Evolutionary conservation across 2,329 filamentous ascomycete species (phyloP), one percentile per base, ranked within the genome.

Genomic region (Penicillium janthinellum): DNA sequence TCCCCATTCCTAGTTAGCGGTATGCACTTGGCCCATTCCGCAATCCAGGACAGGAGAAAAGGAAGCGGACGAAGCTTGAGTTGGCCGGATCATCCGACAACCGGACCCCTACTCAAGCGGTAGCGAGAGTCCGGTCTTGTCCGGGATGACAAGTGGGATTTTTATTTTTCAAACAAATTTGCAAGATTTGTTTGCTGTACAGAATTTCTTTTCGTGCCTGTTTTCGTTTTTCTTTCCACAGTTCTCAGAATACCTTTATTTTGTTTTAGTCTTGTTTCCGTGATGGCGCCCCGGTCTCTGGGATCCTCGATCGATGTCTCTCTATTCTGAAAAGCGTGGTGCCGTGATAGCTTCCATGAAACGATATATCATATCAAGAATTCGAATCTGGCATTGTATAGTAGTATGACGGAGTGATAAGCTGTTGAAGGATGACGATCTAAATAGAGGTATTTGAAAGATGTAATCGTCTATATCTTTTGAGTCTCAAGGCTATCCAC

Each of bases 101-200:
- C 20, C 25, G 22, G 54, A 15, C 11, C 10, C 42, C 39, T 20
- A 34, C 39, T 17, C 6, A 42, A 10, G 14, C 28, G 7, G 5
- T 31, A n/a, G 22, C 15, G n/a, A 6, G 15, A 35, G 28, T 14
- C 31, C 8, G 45, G 28, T 15, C 10, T 44, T 4, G n/a, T 44
- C 35, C 6, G 42, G 42, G 37, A 54, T 55, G 47, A 51, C 17
- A 22, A 34, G 52, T 57, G 12, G 44, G n/a, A 17, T 10, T 3
- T 17, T 17, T 41, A 10, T 47, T 37, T 59, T 47, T 47, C 64
- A 58, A 68, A 65, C 67, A 69, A 66, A 66, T 69, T 57, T 41
- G 54, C 38, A 52, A 52, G 17, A 65, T 67, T 68, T 68, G 60
- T 65, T 70, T 65, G 64, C 62, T 69, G 68, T 70, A 71, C 68